phyloP scores from a whole-genome alignment of 2,329 filamentous ascomycete genomes.

The Epichloe baconii region DNA sequence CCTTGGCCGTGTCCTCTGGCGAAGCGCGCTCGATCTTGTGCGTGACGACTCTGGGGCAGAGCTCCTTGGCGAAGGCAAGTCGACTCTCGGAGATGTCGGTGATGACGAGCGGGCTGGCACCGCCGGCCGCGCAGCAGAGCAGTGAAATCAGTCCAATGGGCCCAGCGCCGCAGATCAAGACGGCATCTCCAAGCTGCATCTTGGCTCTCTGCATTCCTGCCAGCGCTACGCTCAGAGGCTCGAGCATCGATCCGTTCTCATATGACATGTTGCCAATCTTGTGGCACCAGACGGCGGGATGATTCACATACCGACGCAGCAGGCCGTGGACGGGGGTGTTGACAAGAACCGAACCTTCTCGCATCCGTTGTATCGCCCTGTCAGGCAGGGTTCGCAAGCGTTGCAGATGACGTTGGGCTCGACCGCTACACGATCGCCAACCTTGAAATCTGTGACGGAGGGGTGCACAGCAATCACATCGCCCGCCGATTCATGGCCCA shows the following conservation, averaged over 20 bases:
- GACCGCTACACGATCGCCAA: slow-evolving; percentile 83
- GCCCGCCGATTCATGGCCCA: slow-evolving; percentile 88
- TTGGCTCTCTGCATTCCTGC: slow-evolving; percentile 76
- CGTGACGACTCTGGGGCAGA: slow-evolving; percentile 68
- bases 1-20: slow-evolving; percentile 59
- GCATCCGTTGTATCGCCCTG: slow-evolving; percentile 91
- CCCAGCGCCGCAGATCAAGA: slow-evolving; percentile 82
- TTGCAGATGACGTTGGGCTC: slow-evolving; percentile 92
- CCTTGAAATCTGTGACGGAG: slow-evolving; percentile 62
- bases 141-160: slow-evolving; percentile 87
- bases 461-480: slow-evolving; percentile 70
- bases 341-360: slow-evolving; percentile 75
- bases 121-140: slow-evolving; percentile 72
- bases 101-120: slow-evolving; percentile 81
- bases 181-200: slow-evolving; percentile 71
- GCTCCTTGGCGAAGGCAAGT: slow-evolving; percentile 69
- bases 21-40: slow-evolving; percentile 59
- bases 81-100: slow-evolving; percentile 88
- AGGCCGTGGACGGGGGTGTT: slow-evolving; percentile 84
- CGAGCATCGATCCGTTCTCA: slow-evolving; percentile 81
- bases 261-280: slow-evolving; percentile 88
- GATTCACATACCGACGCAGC: slow-evolving; percentile 84
- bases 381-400: slow-evolving; percentile 80
- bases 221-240: slow-evolving; percentile 79
- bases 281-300: slow-evolving; percentile 90